Base-by-base conservation (phyloP, 805 yeast species). In the Pichia nakasei region DNA sequence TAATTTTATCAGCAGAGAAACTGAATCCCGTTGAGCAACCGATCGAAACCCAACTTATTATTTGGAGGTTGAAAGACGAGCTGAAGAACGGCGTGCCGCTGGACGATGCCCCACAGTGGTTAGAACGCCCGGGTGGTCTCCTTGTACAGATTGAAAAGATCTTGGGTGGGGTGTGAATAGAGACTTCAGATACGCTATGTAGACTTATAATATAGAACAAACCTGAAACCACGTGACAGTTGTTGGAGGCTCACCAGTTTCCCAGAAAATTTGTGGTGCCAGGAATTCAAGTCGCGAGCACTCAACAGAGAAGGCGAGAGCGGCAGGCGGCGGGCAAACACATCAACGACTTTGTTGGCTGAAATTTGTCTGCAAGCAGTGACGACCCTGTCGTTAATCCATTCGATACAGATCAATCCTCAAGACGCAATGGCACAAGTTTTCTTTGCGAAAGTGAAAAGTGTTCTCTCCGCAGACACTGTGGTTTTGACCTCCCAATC, bases 401-500 rank as follows among this genome's bases (percentile, higher is more conserved):
- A n/a, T n/a, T n/a, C n/a, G n/a, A n/a, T n/a, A n/a, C n/a, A n/a
- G n/a, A n/a, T n/a, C n/a, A n/a, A n/a, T n/a, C n/a, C n/a, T n/a
- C 15, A 26, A 18, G 13, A 18, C n/a, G 17, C 17, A 36, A 63
- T 63, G 67, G 51, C 66, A 12, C 58, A 56, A 44, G 53, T 57
- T n/a, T 63, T 52, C 39, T 53, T 65, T 43, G 89, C 86, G 34
- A 79, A 74, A 58, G 89, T 83, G 39, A 82, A 82, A 56, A 69
- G 77, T 37, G 86, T 82, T 17, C 57, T 80, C 32, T 80, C 85
- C 39, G 86, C 84, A 5, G 91, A 83, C 63, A 78, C 88, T 12
- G 52, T 84, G 33, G 73, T 82, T 35, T 69, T 83, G 49, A 68
- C 69, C 11, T 82, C 86, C 3, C 51, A 72, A 31, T 65, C 64